Evolutionary conservation across 2,329 filamentous ascomycete species (phyloP).

Genomic region (Fusarium phyllophilum): DNA sequence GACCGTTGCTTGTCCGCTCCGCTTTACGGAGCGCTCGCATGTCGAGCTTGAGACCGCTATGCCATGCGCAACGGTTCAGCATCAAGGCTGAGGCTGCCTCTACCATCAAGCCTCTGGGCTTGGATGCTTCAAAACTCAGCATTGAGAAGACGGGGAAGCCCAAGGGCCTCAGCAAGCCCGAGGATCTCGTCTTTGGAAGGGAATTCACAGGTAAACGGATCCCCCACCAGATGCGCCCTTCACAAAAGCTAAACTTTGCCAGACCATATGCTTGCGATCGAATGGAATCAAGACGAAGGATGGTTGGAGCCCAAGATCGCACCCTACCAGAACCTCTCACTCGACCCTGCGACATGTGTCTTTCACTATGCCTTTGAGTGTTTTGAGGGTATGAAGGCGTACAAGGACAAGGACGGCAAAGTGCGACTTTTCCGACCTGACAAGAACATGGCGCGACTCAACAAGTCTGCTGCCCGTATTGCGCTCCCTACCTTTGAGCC

Average conservation of each 20-base stretch:
- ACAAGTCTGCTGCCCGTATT: conserved; percentile 90
- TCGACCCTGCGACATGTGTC: conserved; percentile 95
- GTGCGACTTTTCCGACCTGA: conserved; percentile 93
- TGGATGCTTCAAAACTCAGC: conserved; percentile 81
- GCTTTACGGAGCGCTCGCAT: conserved; percentile 53
- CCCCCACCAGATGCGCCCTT: not conserved
- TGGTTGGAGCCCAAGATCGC: conserved; percentile 86
- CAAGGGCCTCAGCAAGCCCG: conserved; percentile 76
- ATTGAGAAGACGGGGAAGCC: conserved; percentile 80
- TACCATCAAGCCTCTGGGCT: conserved; percentile 66
- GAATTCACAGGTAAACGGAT: conserved; percentile 80
- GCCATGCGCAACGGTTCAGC: conserved; percentile 58
- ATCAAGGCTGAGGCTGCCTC: conserved; percentile 62
- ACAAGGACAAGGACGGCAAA: conserved; percentile 83
- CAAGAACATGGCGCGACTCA: conserved; percentile 95
- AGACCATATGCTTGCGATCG: conserved; percentile 97
- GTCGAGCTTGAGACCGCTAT: conserved; percentile 49
- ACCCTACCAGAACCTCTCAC: conserved; percentile 95
- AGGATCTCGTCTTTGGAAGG: conserved; percentile 88
- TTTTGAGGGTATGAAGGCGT: conserved; percentile 99
- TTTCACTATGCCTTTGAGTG: conserved; percentile 99
- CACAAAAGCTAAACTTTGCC: conserved; percentile 23
- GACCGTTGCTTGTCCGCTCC: conserved; percentile 46
- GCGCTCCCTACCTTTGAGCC: conserved; percentile 88
- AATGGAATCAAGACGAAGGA: conserved; percentile 88